phyloP scores from a whole-genome alignment of 345 rosid species.

The Populus tremula region DNA sequence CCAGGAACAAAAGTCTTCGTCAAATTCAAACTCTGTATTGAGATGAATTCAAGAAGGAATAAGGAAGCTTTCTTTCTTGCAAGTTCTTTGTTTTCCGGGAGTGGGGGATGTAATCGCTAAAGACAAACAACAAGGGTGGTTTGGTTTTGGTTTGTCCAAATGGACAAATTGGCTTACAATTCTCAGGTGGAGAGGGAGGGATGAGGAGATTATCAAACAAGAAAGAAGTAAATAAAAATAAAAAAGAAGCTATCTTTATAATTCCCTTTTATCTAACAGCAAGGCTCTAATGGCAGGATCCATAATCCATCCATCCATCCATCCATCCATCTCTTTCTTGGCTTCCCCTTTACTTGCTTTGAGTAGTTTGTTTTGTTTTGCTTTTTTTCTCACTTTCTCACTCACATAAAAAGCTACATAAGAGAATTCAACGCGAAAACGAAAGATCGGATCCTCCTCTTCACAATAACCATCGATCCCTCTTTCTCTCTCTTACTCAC shows the following conservation, averaged over 20 bases:
- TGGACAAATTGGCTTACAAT: not conserved
- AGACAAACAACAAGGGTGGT: not conserved
- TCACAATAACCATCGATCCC: conserved; percentile 18
- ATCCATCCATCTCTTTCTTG: not conserved
- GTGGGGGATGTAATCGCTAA: not conserved
- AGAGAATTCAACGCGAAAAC: conserved; percentile 44
- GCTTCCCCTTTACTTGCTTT: not conserved
- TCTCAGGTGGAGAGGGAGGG: not conserved
- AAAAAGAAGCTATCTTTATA: too few relatives aligned
- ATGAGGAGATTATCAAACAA: not conserved
- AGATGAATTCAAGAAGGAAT: not conserved
- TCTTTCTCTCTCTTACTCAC: not conserved
- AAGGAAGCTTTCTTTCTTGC: not conserved
- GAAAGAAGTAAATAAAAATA: not conserved
- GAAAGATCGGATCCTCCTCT: conserved; percentile 48
- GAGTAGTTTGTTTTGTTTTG: not conserved
- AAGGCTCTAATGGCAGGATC: too few relatives aligned
- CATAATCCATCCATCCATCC: not conserved
- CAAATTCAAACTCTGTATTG: not conserved
- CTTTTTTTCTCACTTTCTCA: not conserved
- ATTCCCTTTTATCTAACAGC: too few relatives aligned
- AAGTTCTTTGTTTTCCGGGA: not conserved
- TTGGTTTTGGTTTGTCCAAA: not conserved
- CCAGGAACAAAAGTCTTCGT: not conserved
- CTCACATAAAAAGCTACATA: conserved; percentile 9